A percentile compares a stretch with the other conserved stretches of the same genome.
phyloP scores from a whole-genome alignment of 305 asterid species.

The Nicotiana rustica region DNA sequence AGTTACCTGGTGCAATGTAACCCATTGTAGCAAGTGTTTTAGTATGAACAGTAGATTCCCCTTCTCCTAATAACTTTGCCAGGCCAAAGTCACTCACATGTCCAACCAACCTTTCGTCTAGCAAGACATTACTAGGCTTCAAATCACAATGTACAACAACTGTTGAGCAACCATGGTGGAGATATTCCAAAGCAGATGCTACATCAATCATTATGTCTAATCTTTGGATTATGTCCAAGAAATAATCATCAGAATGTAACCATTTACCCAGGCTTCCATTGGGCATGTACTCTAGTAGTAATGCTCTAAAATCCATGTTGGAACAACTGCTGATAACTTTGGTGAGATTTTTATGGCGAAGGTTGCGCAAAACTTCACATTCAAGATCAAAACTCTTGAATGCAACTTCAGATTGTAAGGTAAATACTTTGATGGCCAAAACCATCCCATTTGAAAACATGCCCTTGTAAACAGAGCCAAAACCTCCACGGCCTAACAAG shows the following conservation, averaged over 20 bases:
- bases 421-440: conserved; percentile 28
- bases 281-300: conserved; percentile 30
- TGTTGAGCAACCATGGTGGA: conserved; percentile 25
- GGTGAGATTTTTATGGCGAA: conserved; percentile 32
- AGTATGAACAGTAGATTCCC: background rate
- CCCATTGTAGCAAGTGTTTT: conserved; percentile 33
- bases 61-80: conserved; percentile 24
- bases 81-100: conserved; percentile 30
- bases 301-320: conserved; percentile 25
- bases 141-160: conserved; percentile 25
- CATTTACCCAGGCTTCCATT: conserved; percentile 21
- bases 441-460: background rate
- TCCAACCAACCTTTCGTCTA: background rate
- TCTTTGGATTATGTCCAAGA: conserved; percentile 13
- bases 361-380: conserved; percentile 11
- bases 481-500: conserved; percentile 30
- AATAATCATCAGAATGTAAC: conserved; percentile 10
- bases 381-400: background rate
- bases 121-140: conserved; percentile 31
- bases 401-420: background rate
- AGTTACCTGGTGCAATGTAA: conserved; percentile 33
- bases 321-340: conserved; percentile 22
- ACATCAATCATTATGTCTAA: conserved; percentile 31
- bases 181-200: conserved; percentile 32
- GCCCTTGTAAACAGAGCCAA: conserved; percentile 30